phyloP scores from a whole-genome alignment of 2,329 filamentous ascomycete species.

The Trichophyton simii region DNA sequence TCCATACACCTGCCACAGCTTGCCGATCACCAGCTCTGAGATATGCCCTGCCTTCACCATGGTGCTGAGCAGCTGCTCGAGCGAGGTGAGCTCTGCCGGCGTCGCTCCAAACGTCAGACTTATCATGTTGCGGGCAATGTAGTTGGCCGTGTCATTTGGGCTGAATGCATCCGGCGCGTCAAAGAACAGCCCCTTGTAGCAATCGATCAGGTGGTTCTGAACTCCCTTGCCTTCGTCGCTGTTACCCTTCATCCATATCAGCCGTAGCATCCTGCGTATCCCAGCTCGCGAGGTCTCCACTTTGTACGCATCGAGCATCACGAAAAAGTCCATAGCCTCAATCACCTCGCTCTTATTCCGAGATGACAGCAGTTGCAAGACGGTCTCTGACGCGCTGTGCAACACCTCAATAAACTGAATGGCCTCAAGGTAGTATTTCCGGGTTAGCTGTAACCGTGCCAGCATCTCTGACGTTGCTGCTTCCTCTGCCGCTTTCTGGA shows the following conservation, averaged over 20 bases:
- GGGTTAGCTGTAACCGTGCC: conserved; percentile 72
- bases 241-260: conserved; percentile 99
- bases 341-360: conserved; percentile 98
- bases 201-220: conserved; percentile 91
- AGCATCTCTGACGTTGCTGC: conserved; percentile 81
- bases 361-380: conserved; percentile 80
- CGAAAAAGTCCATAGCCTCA: conserved; percentile 97
- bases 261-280: conserved; percentile 84
- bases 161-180: conserved; percentile 83
- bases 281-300: conserved; percentile 85
- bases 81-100: conserved; percentile 82
- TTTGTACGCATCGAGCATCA: conserved; percentile 89
- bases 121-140: conserved; percentile 96
- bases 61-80: conserved; percentile 86
- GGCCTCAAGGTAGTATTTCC: conserved; percentile 85
- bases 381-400: conserved; percentile 64
- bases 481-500: conserved; percentile 72
- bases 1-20: conserved; percentile 95
- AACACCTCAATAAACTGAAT: conserved; percentile 87
- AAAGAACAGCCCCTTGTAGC: conserved; percentile 91
- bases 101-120: conserved; percentile 93
- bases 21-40: conserved; percentile 71
- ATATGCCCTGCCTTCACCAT: conserved; percentile 95
- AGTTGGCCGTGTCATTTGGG: conserved; percentile 83
- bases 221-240: conserved; percentile 98